Conservation (phyloP, 2,329 filamentous ascomycete genomes). For the Venturiaceae sp. region DNA sequence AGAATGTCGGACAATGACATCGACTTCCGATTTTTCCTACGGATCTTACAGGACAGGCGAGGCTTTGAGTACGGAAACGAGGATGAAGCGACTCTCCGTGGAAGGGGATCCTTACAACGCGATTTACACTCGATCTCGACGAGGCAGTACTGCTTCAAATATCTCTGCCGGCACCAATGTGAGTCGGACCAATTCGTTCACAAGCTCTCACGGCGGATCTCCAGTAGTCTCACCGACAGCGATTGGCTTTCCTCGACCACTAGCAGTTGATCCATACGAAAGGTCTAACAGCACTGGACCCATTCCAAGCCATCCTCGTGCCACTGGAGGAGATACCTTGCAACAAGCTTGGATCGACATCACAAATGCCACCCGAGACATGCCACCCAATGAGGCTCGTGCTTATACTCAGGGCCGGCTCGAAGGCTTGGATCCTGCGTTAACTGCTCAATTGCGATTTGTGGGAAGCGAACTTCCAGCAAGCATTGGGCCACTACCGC, state of each 20-base stretch:
- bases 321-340: background rate
- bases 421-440: background rate
- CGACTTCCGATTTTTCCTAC: background rate
- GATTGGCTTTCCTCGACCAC: background rate
- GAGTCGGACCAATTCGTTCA: background rate
- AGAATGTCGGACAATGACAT: background rate
- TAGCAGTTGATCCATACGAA: background rate
- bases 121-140: constrained; percentile 4
- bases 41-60: background rate
- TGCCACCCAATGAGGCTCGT: constrained; percentile 2
- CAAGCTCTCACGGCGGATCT: background rate
- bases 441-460: background rate
- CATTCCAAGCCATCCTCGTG: background rate
- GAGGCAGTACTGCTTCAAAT: constrained; percentile 4
- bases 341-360: constrained; percentile 3
- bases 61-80: background rate
- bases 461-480: background rate
- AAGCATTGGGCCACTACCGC: background rate
- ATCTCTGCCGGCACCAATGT: background rate
- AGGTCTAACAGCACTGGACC: background rate
- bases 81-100: background rate
- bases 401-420: constrained; percentile 7
- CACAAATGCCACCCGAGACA: background rate
- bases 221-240: background rate
- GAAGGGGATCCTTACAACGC: constrained; percentile 1